Percentiles rank a stretch among this genome's conserved stretches.
Conservation (phyloP, 2,329 filamentous ascomycete species). For the Exophiala spinifera region DNA sequence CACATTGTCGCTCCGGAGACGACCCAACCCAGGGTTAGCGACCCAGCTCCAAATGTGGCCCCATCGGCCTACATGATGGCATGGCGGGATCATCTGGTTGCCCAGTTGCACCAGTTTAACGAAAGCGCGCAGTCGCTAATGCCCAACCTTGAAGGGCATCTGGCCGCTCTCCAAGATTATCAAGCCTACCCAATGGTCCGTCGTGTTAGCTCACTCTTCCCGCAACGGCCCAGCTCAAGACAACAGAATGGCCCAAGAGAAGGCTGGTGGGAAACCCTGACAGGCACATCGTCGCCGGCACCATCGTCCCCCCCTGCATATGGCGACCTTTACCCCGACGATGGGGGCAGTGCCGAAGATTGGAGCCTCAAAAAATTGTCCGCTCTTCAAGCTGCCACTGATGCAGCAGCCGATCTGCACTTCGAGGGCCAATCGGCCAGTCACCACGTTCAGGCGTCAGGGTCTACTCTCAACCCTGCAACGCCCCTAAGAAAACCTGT, state of each 20-base stretch:
- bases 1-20: slow-evolving; percentile 2
- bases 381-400: slow-evolving; percentile 42
- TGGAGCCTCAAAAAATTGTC: slow-evolving; percentile 43
- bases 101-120: slow-evolving; percentile 74
- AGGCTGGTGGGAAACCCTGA: slow-evolving; percentile 67
- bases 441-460: background rate
- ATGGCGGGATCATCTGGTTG: slow-evolving; percentile 69
- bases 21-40: slow-evolving; percentile 28
- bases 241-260: slow-evolving; percentile 48
- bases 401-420: slow-evolving; percentile 45
- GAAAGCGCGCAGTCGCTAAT: slow-evolving; percentile 65
- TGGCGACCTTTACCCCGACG: slow-evolving; percentile 69
- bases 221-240: slow-evolving; percentile 56
- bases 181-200: slow-evolving; percentile 70
- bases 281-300: slow-evolving; percentile 46
- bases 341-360: slow-evolving; percentile 38
- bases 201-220: slow-evolving; percentile 69
- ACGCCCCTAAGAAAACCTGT: slow-evolving; percentile 25
- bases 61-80: slow-evolving; percentile 64
- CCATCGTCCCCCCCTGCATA: slow-evolving; percentile 68
- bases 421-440: slow-evolving; percentile 30
- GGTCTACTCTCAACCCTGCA: background rate
- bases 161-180: slow-evolving; percentile 67
- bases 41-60: slow-evolving; percentile 4
- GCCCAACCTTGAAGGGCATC: slow-evolving; percentile 57